Percentiles rank a stretch among this genome's conserved stretches.
These are phyloP conservation scores for Kodamaea hsintzibuensis DNA, from an alignment of 805 yeast genomes.

Conservation along the genomic window DNA sequence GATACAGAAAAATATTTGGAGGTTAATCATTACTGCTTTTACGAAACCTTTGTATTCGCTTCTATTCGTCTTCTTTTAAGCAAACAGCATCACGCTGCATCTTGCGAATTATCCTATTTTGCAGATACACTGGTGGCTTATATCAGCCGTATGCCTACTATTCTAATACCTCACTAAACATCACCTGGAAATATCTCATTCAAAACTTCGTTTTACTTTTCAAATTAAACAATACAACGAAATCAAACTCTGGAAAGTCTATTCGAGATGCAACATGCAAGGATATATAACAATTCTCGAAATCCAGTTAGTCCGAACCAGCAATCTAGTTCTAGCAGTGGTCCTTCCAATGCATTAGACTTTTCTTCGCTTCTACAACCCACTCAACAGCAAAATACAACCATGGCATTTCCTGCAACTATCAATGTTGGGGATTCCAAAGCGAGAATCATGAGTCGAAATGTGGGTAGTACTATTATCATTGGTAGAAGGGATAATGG, in stretches of 20 bases:
- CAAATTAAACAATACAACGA: no score
- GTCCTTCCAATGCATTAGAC: not conserved
- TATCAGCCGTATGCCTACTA: not conserved
- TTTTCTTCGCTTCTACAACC: not conserved
- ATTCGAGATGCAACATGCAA: constrained; percentile 31
- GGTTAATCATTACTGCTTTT: no score
- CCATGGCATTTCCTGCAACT: constrained; percentile 7
- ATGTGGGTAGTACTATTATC: constrained; percentile 25
- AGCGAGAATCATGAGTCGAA: constrained; percentile 17
- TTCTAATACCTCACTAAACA: not conserved
- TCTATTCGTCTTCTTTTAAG: not conserved
- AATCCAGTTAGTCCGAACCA: constrained; percentile 8
- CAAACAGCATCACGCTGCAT: not conserved
- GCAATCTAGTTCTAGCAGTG: not conserved
- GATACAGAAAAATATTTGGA: no score
- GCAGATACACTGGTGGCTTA: not conserved
- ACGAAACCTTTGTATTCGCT: not conserved
- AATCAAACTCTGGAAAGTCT: not conserved
- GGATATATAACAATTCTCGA: constrained; percentile 17
- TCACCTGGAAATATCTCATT: no score
- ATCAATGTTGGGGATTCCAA: constrained; percentile 2
- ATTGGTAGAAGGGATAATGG: constrained; percentile 17
- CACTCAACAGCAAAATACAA: not conserved
- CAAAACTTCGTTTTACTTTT: not conserved
- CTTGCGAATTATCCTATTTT: not conserved